A percentile compares a stretch with the other conserved stretches of the same genome.
Evolutionary conservation across 345 rosid genomes (phyloP).

Genomic region (Eucalyptus pauciflora): DNA sequence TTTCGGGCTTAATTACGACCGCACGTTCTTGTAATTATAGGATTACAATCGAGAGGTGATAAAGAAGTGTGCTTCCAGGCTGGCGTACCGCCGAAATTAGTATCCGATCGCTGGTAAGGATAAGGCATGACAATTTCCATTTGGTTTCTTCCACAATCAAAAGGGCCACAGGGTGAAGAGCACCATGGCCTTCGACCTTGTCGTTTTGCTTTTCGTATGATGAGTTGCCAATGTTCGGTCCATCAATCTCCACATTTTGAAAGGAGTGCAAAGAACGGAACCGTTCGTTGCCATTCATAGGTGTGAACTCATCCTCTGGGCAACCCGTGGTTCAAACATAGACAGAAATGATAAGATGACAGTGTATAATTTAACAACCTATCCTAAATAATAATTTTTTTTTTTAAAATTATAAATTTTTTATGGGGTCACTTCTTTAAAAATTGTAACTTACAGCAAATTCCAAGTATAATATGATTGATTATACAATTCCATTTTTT

Average conservation of each 20-base stretch:
- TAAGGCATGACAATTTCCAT: neutral
- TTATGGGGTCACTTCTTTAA: no score
- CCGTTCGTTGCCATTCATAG: neutral
- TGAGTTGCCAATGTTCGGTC: neutral
- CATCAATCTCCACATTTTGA: neutral
- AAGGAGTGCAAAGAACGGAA: neutral
- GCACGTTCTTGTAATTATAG: neutral
- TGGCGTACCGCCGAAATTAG: neutral
- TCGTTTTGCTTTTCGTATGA: neutral
- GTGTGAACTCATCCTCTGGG: neutral
- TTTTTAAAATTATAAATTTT: no score
- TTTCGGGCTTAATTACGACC: neutral
- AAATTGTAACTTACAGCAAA: no score
- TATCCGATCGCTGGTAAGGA: neutral
- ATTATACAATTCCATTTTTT: no score
- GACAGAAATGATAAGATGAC: no score
- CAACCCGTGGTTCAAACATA: neutral
- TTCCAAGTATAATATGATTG: no score
- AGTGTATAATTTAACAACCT: fast-evolving
- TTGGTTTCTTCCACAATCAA: neutral
- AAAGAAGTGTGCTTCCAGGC: neutral
- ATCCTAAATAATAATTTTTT: fast-evolving
- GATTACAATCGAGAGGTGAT: neutral
- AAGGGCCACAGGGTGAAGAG: neutral
- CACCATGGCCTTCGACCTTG: neutral